phyloP scores from a whole-genome alignment of 177 flowering plant genomes.

The Tripterygium wilfordii region DNA sequence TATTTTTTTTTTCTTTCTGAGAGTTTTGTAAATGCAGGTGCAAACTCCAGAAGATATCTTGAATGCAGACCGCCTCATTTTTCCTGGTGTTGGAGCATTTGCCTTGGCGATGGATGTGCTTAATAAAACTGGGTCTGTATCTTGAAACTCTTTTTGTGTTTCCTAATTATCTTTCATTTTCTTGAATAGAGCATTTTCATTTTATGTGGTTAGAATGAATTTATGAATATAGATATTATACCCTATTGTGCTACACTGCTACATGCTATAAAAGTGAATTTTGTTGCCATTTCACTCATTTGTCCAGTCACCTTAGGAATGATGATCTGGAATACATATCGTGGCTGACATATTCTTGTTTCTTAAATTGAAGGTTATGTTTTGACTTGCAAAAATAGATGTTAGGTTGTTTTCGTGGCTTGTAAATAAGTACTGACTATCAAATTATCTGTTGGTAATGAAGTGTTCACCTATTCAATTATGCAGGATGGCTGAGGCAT shows the following conservation, averaged over 20 bases:
- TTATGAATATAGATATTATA: too few species aligned
- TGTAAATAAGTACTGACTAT: too few species aligned
- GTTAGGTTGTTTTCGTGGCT: too few species aligned
- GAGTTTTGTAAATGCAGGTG: conserved; percentile 39
- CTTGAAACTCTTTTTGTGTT: too few species aligned
- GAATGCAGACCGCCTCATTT: conserved; percentile 74
- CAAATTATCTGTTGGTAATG: background rate
- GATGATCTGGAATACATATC: too few species aligned
- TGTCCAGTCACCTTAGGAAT: too few species aligned
- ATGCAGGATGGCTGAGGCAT: conserved; percentile 88
- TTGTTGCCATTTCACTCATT: too few species aligned
- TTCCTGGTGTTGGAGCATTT: conserved; percentile 99
- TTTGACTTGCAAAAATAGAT: too few species aligned
- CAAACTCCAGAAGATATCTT: conserved; percentile 79
- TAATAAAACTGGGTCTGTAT: conserved; percentile 54
- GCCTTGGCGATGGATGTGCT: conserved; percentile 88
- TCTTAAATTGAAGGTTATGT: too few species aligned
- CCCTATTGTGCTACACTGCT: too few species aligned
- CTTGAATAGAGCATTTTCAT: background rate
- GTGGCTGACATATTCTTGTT: too few species aligned
- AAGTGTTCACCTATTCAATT: background rate
- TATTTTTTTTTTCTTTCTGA: background rate
- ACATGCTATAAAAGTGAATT: too few species aligned
- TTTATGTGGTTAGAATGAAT: background rate
- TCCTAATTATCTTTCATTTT: background rate